Percentiles rank a stretch among this genome's conserved stretches.
These are phyloP conservation scores for Flaveria bidentis DNA, from an alignment of 129 eudicot species.

Conservation along the genomic window DNA sequence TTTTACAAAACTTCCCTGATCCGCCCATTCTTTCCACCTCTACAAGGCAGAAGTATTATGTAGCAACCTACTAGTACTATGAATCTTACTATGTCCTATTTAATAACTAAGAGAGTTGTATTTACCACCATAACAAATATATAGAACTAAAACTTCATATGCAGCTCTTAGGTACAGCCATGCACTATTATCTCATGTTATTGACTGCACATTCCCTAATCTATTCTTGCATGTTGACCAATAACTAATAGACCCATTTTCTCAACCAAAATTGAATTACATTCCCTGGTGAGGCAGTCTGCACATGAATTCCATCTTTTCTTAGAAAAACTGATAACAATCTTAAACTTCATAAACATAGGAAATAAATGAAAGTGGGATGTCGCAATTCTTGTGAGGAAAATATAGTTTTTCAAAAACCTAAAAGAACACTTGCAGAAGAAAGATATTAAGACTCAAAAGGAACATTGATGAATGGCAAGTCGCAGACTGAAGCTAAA, in stretches of 20 bases:
- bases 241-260: background rate
- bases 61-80: background rate
- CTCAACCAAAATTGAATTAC: background rate
- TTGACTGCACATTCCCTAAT: constrained; percentile 1
- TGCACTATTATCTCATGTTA: background rate
- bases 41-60: background rate
- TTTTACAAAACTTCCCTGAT: background rate
- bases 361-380: background rate
- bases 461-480: background rate
- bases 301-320: background rate
- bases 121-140: background rate
- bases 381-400: background rate
- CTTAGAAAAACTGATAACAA: background rate
- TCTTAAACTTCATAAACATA: background rate
- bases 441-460: background rate
- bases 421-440: background rate
- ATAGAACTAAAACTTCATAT: background rate
- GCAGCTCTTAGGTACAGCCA: background rate
- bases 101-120: background rate
- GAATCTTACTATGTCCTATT: background rate
- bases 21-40: background rate
- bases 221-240: constrained; percentile 1
- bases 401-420: background rate
- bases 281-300: background rate
- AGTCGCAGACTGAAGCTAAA: background rate